Evolutionary conservation across 1,284 basidiomycete species (phyloP), one percentile per base, ranked within the genome.

Genomic region (Bjerkandera adusta): DNA sequence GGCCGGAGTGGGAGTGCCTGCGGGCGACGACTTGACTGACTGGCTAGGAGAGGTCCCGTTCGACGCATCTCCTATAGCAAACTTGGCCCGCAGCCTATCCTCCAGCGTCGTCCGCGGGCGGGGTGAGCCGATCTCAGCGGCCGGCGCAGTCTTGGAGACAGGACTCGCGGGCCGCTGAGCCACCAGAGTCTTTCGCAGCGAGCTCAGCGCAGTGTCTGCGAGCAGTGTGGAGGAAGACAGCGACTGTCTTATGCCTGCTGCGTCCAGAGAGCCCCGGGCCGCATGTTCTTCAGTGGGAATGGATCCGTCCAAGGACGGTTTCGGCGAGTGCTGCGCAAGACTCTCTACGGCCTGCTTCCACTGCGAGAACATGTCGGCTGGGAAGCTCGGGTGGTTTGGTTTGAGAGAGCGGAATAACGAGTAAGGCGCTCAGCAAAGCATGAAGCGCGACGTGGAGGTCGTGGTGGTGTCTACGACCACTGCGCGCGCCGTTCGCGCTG

Each of bases 21-120:
- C 32, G 11, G 50, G 46, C 5, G 50, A 75, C 20, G 65, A 58
- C 36, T 66, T 68, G 11, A 67, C 60, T 25, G 76, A 73, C 2
- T 57, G 51, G 16, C 63, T 59, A 11, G 79, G 71, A 1, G 78
- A 71, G 26, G 69, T 68, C n/a, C 67, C 54, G 50, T 61, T 68
- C 2, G 79, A 76, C 11, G 69, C 67, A 10, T 88, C 85, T 21
- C 75, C 76, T 42, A 72, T 71, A 34, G 75, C 70, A 54, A 84
- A 76, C 24, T 79, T 78, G 26, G 72, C 72, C 21, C 82, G 76
- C 12, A 90, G 66, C 37, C 88, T 74, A 46, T 90, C 87, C 63
- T 90, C 87, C 0, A 89, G 69, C 8, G 76, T 82, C 4, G 60
- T 49, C 26, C 62, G 55, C 11, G 54, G 51, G 20, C 58, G 45